A percentile compares a stretch with the other conserved stretches of the same genome.
These are phyloP conservation scores for Clarireedia paspali DNA, from an alignment of 2,329 filamentous ascomycete genomes.

Conservation along the genomic window DNA sequence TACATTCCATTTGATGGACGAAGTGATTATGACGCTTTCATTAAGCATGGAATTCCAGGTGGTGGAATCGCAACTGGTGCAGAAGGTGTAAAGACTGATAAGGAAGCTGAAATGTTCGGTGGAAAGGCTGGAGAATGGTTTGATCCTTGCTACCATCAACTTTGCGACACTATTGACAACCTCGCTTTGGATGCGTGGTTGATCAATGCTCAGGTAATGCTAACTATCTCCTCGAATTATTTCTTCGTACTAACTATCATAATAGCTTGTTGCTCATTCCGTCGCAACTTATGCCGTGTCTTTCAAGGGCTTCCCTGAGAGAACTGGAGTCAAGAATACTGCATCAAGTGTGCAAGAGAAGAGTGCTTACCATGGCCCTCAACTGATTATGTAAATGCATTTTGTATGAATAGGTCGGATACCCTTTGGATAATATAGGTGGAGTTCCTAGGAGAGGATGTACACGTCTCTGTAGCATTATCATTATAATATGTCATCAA, in stretches of 20 bases:
- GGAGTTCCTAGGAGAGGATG: too few species aligned
- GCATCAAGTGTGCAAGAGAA: conserved; percentile 27
- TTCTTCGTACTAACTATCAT: conserved; percentile 21
- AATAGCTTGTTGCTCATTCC: conserved; percentile 57
- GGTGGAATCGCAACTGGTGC: conserved; percentile 74
- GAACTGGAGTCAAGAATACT: conserved; percentile 30
- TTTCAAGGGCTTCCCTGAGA: conserved; percentile 57
- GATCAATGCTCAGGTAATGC: conserved; percentile 47
- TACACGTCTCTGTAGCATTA: too few species aligned
- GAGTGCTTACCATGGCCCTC: conserved; percentile 40
- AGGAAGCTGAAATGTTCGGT: conserved; percentile 61
- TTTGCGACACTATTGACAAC: conserved; percentile 52
- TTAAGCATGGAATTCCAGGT: conserved; percentile 62
- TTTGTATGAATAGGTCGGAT: not conserved
- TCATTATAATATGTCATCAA: too few species aligned
- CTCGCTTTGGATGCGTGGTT: conserved; percentile 54
- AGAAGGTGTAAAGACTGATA: conserved; percentile 64
- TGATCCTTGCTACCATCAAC: conserved; percentile 53
- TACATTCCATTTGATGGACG: conserved; percentile 71
- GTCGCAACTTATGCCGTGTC: conserved; percentile 63
- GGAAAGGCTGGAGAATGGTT: conserved; percentile 56
- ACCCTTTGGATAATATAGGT: too few species aligned
- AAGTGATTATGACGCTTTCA: conserved; percentile 74
- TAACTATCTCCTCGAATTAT: too few species aligned
- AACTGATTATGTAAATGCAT: conserved; percentile 37